Evolutionary conservation across 78 protist genomes (phyloP).

Genomic region (Emiliania huxleyi): DNA sequence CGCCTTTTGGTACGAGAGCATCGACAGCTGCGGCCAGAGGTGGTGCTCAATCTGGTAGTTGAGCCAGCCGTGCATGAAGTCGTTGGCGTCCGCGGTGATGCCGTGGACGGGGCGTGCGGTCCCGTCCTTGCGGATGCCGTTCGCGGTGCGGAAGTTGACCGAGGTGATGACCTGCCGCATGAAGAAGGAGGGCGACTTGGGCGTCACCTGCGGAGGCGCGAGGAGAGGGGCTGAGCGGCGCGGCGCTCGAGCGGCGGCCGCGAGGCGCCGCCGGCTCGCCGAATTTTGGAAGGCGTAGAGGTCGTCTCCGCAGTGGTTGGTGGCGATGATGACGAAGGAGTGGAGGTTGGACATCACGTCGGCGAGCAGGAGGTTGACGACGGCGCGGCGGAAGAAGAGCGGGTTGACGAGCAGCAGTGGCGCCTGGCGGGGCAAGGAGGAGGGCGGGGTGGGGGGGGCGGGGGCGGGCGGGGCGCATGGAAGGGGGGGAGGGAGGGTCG

Average conservation of each 20-base stretch:
- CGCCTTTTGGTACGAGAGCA: slow-evolving; percentile 38
- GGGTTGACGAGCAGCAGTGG: not conserved
- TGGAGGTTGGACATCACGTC: slow-evolving; percentile 57
- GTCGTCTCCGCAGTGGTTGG: slow-evolving; percentile 53
- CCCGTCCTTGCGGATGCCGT: not conserved
- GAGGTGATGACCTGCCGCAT: slow-evolving; percentile 43
- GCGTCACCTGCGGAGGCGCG: no score
- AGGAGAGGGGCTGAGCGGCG: no score
- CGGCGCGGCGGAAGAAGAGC: not conserved
- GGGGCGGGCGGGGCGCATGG: no score
- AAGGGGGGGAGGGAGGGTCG: no score
- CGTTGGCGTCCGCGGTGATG: slow-evolving; percentile 28
- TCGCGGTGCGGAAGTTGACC: slow-evolving; percentile 25
- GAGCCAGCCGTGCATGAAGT: slow-evolving; percentile 55
- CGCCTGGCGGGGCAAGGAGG: no score
- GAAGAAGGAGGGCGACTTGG: slow-evolving; percentile 25
- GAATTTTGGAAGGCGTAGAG: slow-evolving; percentile 27
- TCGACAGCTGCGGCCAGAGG: slow-evolving; percentile 41
- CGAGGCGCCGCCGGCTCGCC: no score
- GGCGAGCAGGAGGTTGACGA: slow-evolving; percentile 25
- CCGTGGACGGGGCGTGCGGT: not conserved
- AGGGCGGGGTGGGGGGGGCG: no score
- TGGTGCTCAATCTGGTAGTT: slow-evolving; percentile 69
- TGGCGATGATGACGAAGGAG: slow-evolving; percentile 41
- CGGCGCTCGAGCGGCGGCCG: no score